Conservation (phyloP, 139 green algal genomes). For the Diplosphaera chodatii region DNA sequence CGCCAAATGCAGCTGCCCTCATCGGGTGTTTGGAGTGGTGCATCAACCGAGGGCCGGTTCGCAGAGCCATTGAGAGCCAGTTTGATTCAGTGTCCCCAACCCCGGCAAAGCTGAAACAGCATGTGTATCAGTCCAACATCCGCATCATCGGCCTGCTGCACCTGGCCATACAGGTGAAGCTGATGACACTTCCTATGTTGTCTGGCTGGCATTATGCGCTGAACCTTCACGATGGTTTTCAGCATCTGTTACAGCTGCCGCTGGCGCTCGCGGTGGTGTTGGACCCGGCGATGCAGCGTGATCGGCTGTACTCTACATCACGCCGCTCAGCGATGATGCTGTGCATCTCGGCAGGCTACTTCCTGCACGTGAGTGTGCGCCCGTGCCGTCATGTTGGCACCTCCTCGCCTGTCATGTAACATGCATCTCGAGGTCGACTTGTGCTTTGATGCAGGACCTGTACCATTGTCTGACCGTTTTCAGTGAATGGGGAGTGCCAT, state of each 20-base stretch:
- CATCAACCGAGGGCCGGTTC: not conserved
- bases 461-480: not conserved
- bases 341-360: conserved; percentile 23
- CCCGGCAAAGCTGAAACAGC: not conserved
- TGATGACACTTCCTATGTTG: not conserved
- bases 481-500: conserved; percentile 16
- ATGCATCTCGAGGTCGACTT: too few species aligned
- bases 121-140: not conserved
- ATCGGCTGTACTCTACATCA: conserved; percentile 9
- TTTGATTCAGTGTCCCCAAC: not conserved
- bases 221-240: too few species aligned
- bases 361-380: conserved; percentile 10
- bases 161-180: conserved; percentile 3
- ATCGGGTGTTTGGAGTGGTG: not conserved
- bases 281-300: conserved; percentile 1
- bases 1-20: too few species aligned
- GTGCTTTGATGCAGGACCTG: conserved; percentile 1
- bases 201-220: too few species aligned
- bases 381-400: too few species aligned
- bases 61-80: not conserved
- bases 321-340: not conserved
- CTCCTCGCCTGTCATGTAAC: too few species aligned
- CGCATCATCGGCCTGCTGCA: conserved; percentile 5
- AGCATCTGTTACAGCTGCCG: conserved; percentile 1
- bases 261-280: conserved; percentile 3